These are phyloP conservation scores for Claviceps cyperi DNA, from an alignment of 2,329 filamentous ascomycete species.

Conservation along the genomic window DNA sequence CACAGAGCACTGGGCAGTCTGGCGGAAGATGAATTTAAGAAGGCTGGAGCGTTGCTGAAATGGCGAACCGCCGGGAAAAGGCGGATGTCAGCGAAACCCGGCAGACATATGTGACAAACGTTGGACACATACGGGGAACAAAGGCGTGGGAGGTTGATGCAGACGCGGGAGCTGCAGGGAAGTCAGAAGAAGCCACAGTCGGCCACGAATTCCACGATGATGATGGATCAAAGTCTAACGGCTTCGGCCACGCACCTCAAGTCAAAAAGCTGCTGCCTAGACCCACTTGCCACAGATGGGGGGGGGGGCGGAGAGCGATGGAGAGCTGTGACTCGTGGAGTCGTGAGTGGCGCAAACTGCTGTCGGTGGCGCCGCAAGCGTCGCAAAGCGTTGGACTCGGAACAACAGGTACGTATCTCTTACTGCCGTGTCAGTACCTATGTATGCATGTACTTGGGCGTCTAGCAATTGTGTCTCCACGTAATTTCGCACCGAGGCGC, in stretches of 20 bases:
- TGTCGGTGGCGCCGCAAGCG: too few species aligned
- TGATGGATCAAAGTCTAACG: neutral
- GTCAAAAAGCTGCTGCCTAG: conserved; percentile 12
- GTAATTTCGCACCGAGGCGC: too few species aligned
- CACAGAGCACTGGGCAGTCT: conserved; percentile 5
- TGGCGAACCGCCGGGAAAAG: conserved; percentile 3
- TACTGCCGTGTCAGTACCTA: too few species aligned
- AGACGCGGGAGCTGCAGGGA: neutral
- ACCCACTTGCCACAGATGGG: neutral
- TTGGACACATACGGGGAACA: neutral
- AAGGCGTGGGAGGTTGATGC: too few species aligned
- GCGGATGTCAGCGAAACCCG: conserved; percentile 1
- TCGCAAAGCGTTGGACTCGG: too few species aligned
- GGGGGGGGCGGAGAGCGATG: neutral
- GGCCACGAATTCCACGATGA: neutral
- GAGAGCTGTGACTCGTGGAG: too few species aligned
- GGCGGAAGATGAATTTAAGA: neutral
- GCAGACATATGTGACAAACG: too few species aligned
- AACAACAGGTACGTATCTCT: too few species aligned
- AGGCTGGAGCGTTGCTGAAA: neutral
- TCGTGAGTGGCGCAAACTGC: neutral
- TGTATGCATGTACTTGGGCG: too few species aligned
- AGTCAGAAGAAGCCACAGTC: neutral
- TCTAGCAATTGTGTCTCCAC: too few species aligned
- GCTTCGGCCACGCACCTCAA: neutral